These are phyloP conservation scores for Ceratocystis ficicola DNA, from an alignment of 2,329 filamentous ascomycete genomes.

Conservation along the genomic window DNA sequence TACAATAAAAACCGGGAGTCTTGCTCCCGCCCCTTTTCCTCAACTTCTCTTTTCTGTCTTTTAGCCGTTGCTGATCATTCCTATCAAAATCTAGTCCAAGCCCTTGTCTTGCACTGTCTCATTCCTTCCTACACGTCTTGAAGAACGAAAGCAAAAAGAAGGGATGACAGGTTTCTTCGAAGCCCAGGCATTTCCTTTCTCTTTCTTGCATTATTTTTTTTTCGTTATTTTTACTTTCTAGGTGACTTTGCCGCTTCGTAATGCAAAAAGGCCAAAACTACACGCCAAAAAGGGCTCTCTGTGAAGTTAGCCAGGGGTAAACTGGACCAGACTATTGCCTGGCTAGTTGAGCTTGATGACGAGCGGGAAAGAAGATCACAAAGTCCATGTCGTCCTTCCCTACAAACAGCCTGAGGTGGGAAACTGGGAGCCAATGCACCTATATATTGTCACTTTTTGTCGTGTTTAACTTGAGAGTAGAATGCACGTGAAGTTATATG, in stretches of 20 bases:
- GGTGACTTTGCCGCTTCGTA: neutral
- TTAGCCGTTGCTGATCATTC: neutral
- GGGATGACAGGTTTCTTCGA: neutral
- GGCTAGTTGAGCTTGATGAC: neutral
- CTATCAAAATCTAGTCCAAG: neutral
- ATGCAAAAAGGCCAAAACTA: neutral
- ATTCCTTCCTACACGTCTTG: neutral
- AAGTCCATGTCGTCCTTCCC: neutral
- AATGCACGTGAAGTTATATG: neutral
- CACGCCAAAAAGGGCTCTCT: neutral
- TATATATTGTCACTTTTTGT: constrained; percentile 2
- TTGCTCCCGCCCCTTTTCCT: neutral
- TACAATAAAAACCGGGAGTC: neutral
- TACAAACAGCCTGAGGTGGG: too few relatives aligned
- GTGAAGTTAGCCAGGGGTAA: neutral
- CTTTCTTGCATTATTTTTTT: neutral
- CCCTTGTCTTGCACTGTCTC: neutral
- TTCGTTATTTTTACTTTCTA: too few relatives aligned
- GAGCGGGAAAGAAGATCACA: neutral
- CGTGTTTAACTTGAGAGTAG: neutral
- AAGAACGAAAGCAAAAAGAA: neutral
- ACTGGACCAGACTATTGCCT: neutral
- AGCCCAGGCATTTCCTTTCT: neutral
- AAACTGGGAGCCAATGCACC: too few relatives aligned
- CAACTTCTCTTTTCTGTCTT: neutral